phyloP scores from a whole-genome alignment of 1,284 basidiomycete genomes.

The Chalciporus sp. region DNA sequence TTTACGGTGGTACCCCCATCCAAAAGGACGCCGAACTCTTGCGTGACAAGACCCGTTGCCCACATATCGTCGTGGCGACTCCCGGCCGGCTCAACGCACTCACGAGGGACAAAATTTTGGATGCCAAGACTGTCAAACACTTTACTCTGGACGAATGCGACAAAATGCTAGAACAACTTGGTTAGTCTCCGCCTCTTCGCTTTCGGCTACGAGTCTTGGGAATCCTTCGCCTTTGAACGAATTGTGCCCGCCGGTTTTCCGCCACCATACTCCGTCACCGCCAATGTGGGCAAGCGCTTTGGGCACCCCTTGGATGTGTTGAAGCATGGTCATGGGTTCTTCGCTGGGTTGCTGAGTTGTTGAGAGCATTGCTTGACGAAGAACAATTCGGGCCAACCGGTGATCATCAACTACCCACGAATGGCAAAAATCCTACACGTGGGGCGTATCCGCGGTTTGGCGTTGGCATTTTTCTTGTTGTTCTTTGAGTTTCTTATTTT shows the following conservation, averaged over 20 bases:
- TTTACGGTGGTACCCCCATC: slow-evolving; percentile 97
- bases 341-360: slow-evolving; percentile 36
- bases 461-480: background rate
- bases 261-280: slow-evolving; percentile 51
- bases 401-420: background rate
- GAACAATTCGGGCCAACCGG: slow-evolving; percentile 19
- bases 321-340: slow-evolving; percentile 35
- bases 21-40: slow-evolving; percentile 93
- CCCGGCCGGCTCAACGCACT: slow-evolving; percentile 95
- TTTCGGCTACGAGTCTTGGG: slow-evolving; percentile 49
- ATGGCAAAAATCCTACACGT: background rate
- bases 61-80: slow-evolving; percentile 98
- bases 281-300: slow-evolving; percentile 42
- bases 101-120: slow-evolving; percentile 89
- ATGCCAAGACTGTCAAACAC: slow-evolving; percentile 95
- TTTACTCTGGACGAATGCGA: slow-evolving; percentile 99
- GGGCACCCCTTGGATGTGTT: slow-evolving; percentile 39
- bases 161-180: slow-evolving; percentile 99
- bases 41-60: slow-evolving; percentile 96
- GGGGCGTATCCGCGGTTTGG: no score
- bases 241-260: slow-evolving; percentile 42
- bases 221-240: slow-evolving; percentile 45
- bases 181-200: slow-evolving; percentile 70
- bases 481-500: no score
- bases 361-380: slow-evolving; percentile 33